phyloP scores from a whole-genome alignment of 805 yeast species.

The Suhomyces faveliae region DNA sequence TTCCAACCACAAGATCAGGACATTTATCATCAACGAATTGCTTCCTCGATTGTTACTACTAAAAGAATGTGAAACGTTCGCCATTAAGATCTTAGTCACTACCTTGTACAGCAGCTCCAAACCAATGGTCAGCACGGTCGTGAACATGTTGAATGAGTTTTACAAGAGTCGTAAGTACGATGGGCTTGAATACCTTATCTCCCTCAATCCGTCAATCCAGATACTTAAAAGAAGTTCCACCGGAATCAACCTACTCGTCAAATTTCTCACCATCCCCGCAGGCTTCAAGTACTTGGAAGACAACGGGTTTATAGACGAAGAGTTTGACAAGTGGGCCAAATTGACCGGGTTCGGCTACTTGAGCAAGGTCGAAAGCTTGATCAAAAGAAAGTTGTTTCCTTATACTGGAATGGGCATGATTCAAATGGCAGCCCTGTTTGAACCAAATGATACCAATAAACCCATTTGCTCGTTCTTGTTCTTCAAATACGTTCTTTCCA shows the following conservation, averaged over 20 bases:
- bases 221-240: conserved; percentile 21
- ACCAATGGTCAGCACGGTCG: conserved; percentile 19
- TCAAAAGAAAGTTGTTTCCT: conserved; percentile 15
- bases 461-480: conserved; percentile 47
- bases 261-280: conserved; percentile 58
- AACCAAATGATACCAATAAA: not conserved
- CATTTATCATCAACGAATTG: conserved; percentile 57
- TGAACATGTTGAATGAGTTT: conserved; percentile 20
- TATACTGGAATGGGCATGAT: not conserved
- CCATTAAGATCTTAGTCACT: conserved; percentile 54
- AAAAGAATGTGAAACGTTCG: conserved; percentile 44
- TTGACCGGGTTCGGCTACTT: conserved; percentile 36
- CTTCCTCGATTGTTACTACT: conserved; percentile 36
- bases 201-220: conserved; percentile 53
- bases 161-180: conserved; percentile 26
- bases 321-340: conserved; percentile 67
- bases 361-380: conserved; percentile 42
- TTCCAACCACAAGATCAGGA: conserved; percentile 50
- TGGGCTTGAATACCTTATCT: conserved; percentile 51
- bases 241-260: conserved; percentile 52
- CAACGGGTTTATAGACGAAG: conserved; percentile 58
- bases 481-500: conserved; percentile 74
- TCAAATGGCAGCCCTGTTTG: not conserved
- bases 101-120: conserved; percentile 62
- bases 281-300: conserved; percentile 68